These are phyloP conservation scores for Thelonectria blattea DNA, from an alignment of 2,329 filamentous ascomycete genomes.

Conservation along the genomic window DNA sequence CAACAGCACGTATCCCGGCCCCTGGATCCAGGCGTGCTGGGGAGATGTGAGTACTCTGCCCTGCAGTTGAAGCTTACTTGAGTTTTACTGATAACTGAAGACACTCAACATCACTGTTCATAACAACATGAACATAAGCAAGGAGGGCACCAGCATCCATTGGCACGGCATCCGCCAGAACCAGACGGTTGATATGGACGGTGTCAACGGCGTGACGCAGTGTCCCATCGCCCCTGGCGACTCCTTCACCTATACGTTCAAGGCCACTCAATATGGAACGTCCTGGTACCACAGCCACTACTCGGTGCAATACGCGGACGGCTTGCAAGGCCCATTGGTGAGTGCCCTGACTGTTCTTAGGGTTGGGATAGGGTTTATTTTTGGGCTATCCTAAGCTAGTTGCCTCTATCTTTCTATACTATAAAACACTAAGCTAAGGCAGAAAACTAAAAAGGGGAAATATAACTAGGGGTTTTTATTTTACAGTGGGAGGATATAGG, in stretches of 20 bases:
- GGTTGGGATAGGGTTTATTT: no score
- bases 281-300: constrained; percentile 37
- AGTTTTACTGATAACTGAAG: background rate
- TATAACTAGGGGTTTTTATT: no score
- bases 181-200: constrained; percentile 31
- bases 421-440: no score
- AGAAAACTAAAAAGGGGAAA: no score
- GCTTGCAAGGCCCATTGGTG: constrained; percentile 28
- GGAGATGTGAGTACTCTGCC: constrained; percentile 29
- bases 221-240: constrained; percentile 30
- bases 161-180: constrained; percentile 34
- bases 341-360: background rate
- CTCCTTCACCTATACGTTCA: constrained; percentile 28
- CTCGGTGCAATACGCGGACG: constrained; percentile 34
- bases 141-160: constrained; percentile 34
- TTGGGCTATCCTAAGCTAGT: no score
- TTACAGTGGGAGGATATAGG: no score
- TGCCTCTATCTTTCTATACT: no score
- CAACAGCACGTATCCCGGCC: constrained; percentile 36
- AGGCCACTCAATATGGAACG: constrained; percentile 31
- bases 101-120: constrained; percentile 30
- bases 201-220: constrained; percentile 32
- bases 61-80: no score
- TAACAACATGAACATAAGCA: constrained; percentile 24
- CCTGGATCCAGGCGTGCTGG: constrained; percentile 40